These are phyloP conservation scores for Coniochaeta sp. DNA, from an alignment of 2,329 filamentous ascomycete species.

Conservation along the genomic window DNA sequence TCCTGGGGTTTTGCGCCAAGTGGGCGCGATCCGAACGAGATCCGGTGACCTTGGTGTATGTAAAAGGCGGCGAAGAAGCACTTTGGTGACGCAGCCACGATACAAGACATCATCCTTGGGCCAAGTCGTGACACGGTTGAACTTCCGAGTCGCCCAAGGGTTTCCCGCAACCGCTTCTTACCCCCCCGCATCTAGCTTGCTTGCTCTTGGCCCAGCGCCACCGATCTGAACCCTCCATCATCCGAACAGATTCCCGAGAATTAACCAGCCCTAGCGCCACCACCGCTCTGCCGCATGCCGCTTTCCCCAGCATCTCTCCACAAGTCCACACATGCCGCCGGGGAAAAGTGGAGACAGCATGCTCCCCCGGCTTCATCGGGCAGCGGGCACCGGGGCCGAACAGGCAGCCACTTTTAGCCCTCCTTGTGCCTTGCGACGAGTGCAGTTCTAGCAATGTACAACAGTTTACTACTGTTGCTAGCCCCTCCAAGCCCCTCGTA, in stretches of 20 bases:
- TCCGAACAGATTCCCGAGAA: neutral
- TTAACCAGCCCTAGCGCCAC: neutral
- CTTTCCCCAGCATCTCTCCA: neutral
- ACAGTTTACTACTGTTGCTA: neutral
- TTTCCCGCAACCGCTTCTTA: neutral
- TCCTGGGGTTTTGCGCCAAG: neutral
- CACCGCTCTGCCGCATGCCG: neutral
- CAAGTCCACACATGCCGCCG: neutral
- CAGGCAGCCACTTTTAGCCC: neutral
- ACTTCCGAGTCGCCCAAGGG: neutral
- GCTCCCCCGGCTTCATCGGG: neutral
- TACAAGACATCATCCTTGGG: neutral
- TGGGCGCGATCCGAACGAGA: neutral
- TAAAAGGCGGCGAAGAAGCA: too few species aligned
- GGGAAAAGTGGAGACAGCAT: neutral
- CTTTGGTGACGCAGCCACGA: neutral
- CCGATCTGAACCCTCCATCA: neutral
- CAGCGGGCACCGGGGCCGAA: neutral
- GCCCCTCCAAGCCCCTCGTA: neutral
- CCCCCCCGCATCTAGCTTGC: neutral
- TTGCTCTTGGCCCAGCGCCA: neutral
- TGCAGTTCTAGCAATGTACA: too few species aligned
- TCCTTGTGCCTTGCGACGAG: too few species aligned
- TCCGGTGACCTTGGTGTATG: too few species aligned
- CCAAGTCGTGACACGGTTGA: neutral